A percentile compares a stretch with the other conserved stretches of the same genome.
phyloP scores from a whole-genome alignment of 352 stramenopile genomes.

The Globisporangium recalcitrans region DNA sequence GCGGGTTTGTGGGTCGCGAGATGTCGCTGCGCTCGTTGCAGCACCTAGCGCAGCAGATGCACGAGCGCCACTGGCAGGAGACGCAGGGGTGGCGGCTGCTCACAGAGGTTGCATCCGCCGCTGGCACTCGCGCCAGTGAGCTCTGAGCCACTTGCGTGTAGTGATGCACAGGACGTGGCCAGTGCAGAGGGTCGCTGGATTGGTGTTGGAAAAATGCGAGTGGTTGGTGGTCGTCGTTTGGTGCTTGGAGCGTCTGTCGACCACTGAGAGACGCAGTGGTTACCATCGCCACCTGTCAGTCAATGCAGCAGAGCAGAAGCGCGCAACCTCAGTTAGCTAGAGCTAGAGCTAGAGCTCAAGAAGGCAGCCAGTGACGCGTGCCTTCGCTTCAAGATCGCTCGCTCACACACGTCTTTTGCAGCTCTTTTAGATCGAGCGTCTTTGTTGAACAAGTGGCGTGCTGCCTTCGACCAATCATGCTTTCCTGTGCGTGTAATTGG shows the following conservation, averaged over 20 bases:
- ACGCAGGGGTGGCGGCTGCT: conserved; percentile 19
- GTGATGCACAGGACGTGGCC: neutral
- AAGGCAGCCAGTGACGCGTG: no score
- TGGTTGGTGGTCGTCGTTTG: neutral
- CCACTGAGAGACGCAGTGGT: neutral
- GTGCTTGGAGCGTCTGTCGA: neutral
- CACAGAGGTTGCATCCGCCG: neutral
- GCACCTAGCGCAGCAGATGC: conserved; percentile 33
- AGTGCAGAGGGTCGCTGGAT: neutral
- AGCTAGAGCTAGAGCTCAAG: no score
- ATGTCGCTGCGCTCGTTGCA: conserved; percentile 47
- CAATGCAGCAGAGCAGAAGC: no score
- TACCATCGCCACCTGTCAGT: no score
- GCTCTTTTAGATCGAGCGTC: neutral
- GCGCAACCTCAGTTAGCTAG: no score
- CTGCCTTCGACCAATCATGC: neutral
- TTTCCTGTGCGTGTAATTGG: neutral
- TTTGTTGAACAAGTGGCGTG: neutral
- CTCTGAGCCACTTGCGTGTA: conserved; percentile 17
- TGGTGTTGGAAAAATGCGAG: neutral
- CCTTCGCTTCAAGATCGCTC: conserved; percentile 8
- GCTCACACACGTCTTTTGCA: neutral
- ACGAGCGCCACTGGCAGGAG: conserved; percentile 30
- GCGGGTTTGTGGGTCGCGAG: conserved; percentile 50
- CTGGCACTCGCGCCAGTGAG: conserved; percentile 20